phyloP scores from a whole-genome alignment of 2,329 filamentous ascomycete species.

The Fusarium pseudoanthophilum region DNA sequence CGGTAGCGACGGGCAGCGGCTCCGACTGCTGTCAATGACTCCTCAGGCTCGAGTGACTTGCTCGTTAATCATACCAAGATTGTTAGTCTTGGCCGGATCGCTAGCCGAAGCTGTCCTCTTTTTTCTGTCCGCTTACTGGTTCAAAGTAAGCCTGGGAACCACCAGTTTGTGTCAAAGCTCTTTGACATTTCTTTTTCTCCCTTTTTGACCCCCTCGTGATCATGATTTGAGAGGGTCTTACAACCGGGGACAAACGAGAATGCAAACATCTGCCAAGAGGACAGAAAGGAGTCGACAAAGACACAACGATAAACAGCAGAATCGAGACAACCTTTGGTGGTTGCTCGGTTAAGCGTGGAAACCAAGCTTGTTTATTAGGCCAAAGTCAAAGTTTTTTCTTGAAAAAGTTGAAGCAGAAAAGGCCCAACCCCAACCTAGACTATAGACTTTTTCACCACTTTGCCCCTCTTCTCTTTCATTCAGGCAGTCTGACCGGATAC shows the following conservation, averaged over 20 bases:
- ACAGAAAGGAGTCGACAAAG: constrained; percentile 14
- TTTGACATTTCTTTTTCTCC: constrained; percentile 17
- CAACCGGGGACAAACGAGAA: constrained; percentile 13
- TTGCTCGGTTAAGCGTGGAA: constrained; percentile 9
- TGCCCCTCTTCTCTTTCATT: constrained; percentile 24
- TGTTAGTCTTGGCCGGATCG: constrained; percentile 24
- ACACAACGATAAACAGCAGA: constrained; percentile 8
- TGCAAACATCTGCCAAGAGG: constrained; percentile 16
- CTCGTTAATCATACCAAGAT: constrained; percentile 11
- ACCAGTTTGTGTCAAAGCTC: constrained; percentile 15
- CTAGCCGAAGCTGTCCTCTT: constrained; percentile 22
- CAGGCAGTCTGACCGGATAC: constrained; percentile 14
- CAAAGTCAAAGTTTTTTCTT: constrained; percentile 20
- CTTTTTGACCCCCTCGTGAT: constrained; percentile 21
- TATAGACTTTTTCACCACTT: constrained; percentile 33
- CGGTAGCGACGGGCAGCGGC: constrained; percentile 19
- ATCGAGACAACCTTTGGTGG: constrained; percentile 5
- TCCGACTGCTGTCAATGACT: constrained; percentile 29
- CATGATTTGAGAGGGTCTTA: constrained; percentile 19
- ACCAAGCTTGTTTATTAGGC: constrained; percentile 27
- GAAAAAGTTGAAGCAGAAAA: constrained; percentile 11
- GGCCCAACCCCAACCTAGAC: constrained; percentile 24
- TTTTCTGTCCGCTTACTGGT: constrained; percentile 24
- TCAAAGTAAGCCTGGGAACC: constrained; percentile 7
- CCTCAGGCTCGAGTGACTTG: constrained; percentile 17